phyloP scores from a whole-genome alignment of 2,329 filamentous ascomycete species.

The Epichloe bromicola region DNA sequence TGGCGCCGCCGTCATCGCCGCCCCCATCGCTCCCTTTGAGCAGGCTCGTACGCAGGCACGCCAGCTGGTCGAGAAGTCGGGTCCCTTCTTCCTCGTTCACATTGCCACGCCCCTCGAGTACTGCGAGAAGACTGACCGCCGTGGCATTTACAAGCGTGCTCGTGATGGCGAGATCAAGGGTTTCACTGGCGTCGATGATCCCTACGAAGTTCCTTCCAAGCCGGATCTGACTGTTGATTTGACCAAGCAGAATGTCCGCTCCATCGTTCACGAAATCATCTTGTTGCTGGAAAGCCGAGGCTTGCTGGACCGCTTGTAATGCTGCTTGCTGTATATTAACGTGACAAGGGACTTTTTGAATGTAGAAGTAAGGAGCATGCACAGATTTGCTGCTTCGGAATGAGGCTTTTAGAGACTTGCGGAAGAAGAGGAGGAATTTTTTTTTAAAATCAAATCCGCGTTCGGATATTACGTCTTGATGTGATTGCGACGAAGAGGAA shows the following conservation, averaged over 20 bases:
- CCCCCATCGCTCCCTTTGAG: constrained; percentile 91
- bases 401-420: not conserved
- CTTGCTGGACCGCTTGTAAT: constrained; percentile 61
- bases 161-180: constrained; percentile 87
- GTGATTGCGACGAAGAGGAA: not conserved
- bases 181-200: constrained; percentile 96
- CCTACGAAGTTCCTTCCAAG: constrained; percentile 76
- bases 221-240: constrained; percentile 75
- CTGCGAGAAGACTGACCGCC: constrained; percentile 89
- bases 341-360: not conserved
- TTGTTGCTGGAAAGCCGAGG: constrained; percentile 82
- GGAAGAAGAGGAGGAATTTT: not conserved
- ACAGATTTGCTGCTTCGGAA: no score
- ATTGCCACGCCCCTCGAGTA: constrained; percentile 86
- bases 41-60: constrained; percentile 61
- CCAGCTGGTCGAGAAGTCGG: constrained; percentile 75
- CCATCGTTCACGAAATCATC: constrained; percentile 93
- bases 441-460: no score
- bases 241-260: constrained; percentile 77
- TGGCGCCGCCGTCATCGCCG: constrained; percentile 88
- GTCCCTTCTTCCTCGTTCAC: constrained; percentile 89
- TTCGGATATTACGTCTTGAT: not conserved
- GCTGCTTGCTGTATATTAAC: not conserved
- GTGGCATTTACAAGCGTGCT: constrained; percentile 76
- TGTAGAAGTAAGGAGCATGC: no score